Percentiles rank a stretch among this genome's conserved stretches.
These are phyloP conservation scores for Auriculariales sp. DNA, from an alignment of 768 basidiomycete species.

Conservation along the genomic window DNA sequence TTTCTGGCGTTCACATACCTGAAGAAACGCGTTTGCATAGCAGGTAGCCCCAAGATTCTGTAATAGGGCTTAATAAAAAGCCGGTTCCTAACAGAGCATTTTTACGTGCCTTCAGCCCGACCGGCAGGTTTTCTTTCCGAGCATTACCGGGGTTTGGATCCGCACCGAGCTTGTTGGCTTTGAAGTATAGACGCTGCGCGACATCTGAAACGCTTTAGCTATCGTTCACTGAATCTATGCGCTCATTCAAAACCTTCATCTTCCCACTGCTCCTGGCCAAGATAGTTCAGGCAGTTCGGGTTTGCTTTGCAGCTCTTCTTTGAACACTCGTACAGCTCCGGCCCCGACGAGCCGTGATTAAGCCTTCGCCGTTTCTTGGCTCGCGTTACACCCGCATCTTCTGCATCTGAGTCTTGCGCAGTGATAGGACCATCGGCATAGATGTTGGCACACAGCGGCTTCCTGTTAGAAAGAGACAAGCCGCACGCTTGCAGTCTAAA, in stretches of 20 bases:
- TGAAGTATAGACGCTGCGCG: constrained; percentile 35
- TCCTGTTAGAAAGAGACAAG: constrained; percentile 34
- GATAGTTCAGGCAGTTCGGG: constrained; percentile 75
- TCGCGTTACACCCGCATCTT: constrained; percentile 3
- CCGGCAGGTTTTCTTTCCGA: constrained; percentile 43
- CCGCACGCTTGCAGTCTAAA: constrained; percentile 59
- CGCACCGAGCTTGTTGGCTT: constrained; percentile 33
- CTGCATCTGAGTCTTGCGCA: constrained; percentile 6
- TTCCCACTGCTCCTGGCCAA: constrained; percentile 77
- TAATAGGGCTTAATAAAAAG: not conserved
- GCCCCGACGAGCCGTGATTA: constrained; percentile 53
- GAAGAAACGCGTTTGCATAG: constrained; percentile 90
- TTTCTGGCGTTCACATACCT: constrained; percentile 32
- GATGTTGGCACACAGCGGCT: constrained; percentile 45
- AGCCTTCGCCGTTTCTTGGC: constrained; percentile 16
- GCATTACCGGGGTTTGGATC: constrained; percentile 38
- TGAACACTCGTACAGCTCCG: constrained; percentile 45
- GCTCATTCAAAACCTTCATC: constrained; percentile 35
- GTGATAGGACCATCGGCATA: no score
- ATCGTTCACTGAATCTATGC: not conserved
- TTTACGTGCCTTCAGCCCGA: constrained; percentile 55
- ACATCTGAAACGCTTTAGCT: constrained; percentile 23
- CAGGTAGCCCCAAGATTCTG: constrained; percentile 96
- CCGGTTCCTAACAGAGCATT: not conserved
- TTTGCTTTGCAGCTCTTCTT: constrained; percentile 58